Evolutionary conservation across 495 filamentous ascomycete genomes (phyloP).

Genomic region (Copromyces sp.): DNA sequence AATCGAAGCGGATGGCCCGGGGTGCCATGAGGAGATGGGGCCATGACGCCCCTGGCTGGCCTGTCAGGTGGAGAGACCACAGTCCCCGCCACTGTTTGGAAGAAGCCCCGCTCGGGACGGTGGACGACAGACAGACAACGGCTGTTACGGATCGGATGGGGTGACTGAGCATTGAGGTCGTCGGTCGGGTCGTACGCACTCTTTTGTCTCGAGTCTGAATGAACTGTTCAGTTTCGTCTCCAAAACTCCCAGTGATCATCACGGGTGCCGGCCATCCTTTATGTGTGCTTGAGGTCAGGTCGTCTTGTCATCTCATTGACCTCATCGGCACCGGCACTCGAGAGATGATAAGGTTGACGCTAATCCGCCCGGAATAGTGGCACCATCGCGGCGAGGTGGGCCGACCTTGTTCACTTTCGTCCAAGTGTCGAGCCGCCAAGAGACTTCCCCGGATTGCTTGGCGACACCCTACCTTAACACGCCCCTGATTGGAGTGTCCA

Average conservation of each 20-base stretch:
- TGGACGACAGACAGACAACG: not conserved
- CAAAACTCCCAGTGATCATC: not conserved
- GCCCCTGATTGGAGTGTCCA: not conserved
- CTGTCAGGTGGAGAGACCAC: not conserved
- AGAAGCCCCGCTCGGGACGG: not conserved
- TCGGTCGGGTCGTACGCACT: not conserved
- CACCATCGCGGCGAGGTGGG: not conserved
- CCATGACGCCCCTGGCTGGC: not conserved
- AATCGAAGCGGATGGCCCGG: not conserved
- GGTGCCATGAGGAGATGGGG: not conserved
- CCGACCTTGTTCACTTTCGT: not conserved
- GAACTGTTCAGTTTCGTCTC: not conserved
- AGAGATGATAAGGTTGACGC: not conserved
- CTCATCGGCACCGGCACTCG: not conserved
- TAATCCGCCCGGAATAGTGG: not conserved
- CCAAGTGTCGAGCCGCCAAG: not conserved
- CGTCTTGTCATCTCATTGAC: not conserved
- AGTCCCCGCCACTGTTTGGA: not conserved
- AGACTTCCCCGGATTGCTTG: not conserved
- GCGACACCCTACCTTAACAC: not conserved
- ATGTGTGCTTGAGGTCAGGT: not conserved
- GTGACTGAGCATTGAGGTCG: not conserved
- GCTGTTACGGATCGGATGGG: not conserved
- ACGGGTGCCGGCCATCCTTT: not conserved
- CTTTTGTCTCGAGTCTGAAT: not conserved